These are phyloP conservation scores for Periconia digitata DNA, from an alignment of 2,329 filamentous ascomycete species.

Conservation along the genomic window DNA sequence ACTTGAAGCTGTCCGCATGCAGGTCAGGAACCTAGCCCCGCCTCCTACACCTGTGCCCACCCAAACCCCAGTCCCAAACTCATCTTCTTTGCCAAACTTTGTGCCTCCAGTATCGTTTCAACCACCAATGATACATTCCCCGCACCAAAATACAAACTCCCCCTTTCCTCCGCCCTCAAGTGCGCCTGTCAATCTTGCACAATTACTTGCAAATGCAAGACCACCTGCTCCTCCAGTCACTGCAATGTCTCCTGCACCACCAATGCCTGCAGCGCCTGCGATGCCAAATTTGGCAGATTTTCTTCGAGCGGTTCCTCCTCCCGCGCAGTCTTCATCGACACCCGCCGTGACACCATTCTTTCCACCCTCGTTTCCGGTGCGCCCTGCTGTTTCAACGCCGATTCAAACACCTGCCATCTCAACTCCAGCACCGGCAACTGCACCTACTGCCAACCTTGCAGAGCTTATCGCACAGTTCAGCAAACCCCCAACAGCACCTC, in stretches of 20 bases:
- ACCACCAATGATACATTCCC: slow-evolving; percentile 29
- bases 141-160: slow-evolving; percentile 23
- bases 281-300: slow-evolving; percentile 32
- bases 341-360: slow-evolving; percentile 28
- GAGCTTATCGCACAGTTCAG: slow-evolving; percentile 35
- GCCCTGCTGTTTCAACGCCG: slow-evolving; percentile 23
- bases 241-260: slow-evolving; percentile 14
- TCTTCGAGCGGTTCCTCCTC: slow-evolving; percentile 31
- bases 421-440: slow-evolving; percentile 27
- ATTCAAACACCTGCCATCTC: slow-evolving; percentile 16
- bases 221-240: slow-evolving; percentile 17
- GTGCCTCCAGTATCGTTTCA: slow-evolving; percentile 37
- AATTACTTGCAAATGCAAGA: slow-evolving; percentile 28
- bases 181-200: slow-evolving; percentile 29
- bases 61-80: slow-evolving; percentile 28
- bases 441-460: slow-evolving; percentile 33
- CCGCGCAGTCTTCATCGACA: slow-evolving; percentile 24
- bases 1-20: slow-evolving; percentile 79
- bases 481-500: slow-evolving; percentile 20
- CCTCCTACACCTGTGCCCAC: slow-evolving; percentile 52
- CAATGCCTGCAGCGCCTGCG: slow-evolving; percentile 22
- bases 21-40: slow-evolving; percentile 75
- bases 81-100: slow-evolving; percentile 1
- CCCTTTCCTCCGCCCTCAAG: slow-evolving; percentile 23
- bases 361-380: slow-evolving; percentile 30